These are phyloP conservation scores for Aspergillus sojae DNA, from an alignment of 2,329 filamentous ascomycete species.

Conservation along the genomic window DNA sequence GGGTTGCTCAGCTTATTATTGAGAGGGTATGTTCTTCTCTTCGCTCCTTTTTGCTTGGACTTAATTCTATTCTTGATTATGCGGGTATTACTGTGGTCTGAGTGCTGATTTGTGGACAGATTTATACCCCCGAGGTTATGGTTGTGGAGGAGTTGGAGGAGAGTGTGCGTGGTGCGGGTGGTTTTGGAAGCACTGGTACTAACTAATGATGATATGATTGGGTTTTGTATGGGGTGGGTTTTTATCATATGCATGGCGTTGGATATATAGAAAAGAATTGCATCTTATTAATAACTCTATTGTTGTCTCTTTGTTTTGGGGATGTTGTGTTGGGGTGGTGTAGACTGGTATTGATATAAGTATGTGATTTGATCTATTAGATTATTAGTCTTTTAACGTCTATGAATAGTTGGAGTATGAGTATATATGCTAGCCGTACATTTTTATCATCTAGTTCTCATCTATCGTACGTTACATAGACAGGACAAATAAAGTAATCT, in stretches of 20 bases:
- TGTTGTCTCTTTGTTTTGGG: not conserved
- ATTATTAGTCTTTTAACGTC: no score
- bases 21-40: conserved; percentile 63
- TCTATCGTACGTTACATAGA: not conserved
- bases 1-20: conserved; percentile 88
- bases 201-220: conserved; percentile 17
- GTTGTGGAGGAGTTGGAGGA: conserved; percentile 87
- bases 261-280: conserved; percentile 3
- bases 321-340: not conserved
- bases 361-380: not conserved
- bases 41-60: not conserved
- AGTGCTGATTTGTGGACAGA: conserved; percentile 48
- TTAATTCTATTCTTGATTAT: no score
- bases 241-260: not conserved
- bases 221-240: not conserved
- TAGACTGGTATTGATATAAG: not conserved
- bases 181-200: conserved; percentile 85
- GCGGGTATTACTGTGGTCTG: no score
- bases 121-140: conserved; percentile 88
- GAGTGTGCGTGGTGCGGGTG: conserved; percentile 86
- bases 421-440: not conserved
- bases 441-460: not conserved
- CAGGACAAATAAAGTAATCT: not conserved
- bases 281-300: not conserved
- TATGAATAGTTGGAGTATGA: not conserved